Evolutionary conservation across 1,284 basidiomycete species (phyloP).

Genomic region (Sporisorium sorghi): DNA sequence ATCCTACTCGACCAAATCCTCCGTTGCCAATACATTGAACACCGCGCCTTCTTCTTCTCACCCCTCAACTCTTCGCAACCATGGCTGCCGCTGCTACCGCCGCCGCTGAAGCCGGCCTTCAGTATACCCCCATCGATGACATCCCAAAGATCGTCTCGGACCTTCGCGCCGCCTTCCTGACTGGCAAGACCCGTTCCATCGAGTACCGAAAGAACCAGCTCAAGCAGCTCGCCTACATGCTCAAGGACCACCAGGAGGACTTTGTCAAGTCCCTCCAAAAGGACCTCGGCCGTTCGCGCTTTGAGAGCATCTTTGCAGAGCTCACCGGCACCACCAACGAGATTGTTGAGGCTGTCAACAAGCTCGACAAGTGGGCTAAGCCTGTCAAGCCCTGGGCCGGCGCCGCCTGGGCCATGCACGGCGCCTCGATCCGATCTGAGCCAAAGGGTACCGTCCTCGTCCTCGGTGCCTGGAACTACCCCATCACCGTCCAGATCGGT

Average conservation of each 20-base stretch:
- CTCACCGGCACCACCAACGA: conserved; percentile 72
- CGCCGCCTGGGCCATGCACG: conserved; percentile 65
- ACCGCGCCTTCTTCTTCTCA: too few relatives aligned
- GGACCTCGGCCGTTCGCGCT: conserved; percentile 74
- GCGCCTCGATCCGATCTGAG: conserved; percentile 67
- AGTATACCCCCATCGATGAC: conserved; percentile 49
- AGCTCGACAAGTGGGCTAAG: conserved; percentile 73
- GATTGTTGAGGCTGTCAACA: conserved; percentile 76
- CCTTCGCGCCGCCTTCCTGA: conserved; percentile 73
- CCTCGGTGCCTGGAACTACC: conserved; percentile 70
- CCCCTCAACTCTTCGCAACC: conserved; percentile 1
- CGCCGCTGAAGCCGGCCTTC: conserved; percentile 50
- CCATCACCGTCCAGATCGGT: conserved; percentile 65
- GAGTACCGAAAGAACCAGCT: conserved; percentile 76
- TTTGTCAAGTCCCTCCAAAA: conserved; percentile 73
- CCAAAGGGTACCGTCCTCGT: conserved; percentile 71
- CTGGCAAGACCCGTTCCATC: conserved; percentile 73
- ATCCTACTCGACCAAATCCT: too few relatives aligned
- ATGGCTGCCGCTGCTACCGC: conserved; percentile 39
- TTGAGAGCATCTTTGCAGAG: conserved; percentile 69
- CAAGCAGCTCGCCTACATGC: conserved; percentile 75
- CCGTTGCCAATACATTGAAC: too few relatives aligned
- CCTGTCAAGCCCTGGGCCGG: conserved; percentile 62
- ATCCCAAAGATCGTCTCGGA: conserved; percentile 70
- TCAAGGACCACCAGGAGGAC: conserved; percentile 75